Conservation (phyloP, 768 basidiomycete genomes). For the Sarcodon aspratus region DNA sequence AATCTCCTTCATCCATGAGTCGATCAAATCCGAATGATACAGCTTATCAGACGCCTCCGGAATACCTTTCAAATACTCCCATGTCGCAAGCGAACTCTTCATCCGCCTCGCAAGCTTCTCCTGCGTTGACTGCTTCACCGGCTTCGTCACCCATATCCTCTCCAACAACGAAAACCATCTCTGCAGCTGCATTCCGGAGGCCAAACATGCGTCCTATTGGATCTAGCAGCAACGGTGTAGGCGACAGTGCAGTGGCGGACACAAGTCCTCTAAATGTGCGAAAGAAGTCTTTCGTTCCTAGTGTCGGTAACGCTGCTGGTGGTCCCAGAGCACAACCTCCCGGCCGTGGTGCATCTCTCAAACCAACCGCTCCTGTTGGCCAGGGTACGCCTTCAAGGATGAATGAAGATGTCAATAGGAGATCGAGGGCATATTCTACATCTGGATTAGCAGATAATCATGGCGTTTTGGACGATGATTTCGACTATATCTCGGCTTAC, state of each 20-base stretch:
- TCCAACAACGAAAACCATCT: conserved; percentile 41
- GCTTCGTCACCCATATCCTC: conserved; percentile 22
- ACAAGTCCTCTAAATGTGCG: conserved; percentile 28
- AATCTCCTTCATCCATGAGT: no score
- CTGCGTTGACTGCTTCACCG: conserved; percentile 11
- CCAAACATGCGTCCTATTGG: conserved; percentile 3
- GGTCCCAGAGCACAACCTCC: conserved; percentile 1
- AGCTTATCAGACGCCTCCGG: conserved; percentile 34
- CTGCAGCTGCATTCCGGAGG: conserved; percentile 54
- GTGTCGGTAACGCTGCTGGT: background rate
- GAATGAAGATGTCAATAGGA: background rate
- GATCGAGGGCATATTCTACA: conserved; percentile 5
- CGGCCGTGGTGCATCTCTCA: conserved; percentile 6
- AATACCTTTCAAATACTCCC: conserved; percentile 26
- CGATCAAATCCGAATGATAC: conserved; percentile 7
- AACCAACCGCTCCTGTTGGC: conserved; percentile 3
- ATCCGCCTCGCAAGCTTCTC: conserved; percentile 8
- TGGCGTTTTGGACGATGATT: conserved; percentile 33
- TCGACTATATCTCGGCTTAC: conserved; percentile 53
- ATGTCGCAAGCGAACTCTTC: conserved; percentile 9
- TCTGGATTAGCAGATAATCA: conserved; percentile 3
- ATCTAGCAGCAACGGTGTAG: conserved; percentile 34
- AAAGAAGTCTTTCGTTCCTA: background rate
- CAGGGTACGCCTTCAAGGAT: background rate
- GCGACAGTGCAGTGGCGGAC: conserved; percentile 36